Conservation (phyloP, 2,329 filamentous ascomycete species). For the Aquanectria penicillioides region DNA sequence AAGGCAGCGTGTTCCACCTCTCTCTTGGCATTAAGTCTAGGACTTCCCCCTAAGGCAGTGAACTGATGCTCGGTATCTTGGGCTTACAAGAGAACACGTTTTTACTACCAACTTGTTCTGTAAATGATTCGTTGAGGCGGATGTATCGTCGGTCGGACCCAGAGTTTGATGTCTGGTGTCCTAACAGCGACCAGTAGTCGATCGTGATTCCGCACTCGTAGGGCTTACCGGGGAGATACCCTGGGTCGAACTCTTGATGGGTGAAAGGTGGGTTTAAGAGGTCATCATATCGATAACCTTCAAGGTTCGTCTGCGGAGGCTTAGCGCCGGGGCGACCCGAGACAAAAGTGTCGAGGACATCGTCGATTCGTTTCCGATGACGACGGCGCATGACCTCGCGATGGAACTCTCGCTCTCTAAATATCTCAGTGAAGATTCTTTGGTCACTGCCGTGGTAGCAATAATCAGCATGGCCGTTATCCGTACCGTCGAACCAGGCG, state of each 20-base stretch:
- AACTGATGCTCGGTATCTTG: constrained; percentile 26
- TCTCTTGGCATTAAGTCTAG: constrained; percentile 16
- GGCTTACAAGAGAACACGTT: constrained; percentile 35
- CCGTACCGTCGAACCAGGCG: constrained; percentile 26
- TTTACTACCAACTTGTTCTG: constrained; percentile 32
- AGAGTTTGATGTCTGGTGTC: constrained; percentile 39
- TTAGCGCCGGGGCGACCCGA: constrained; percentile 32
- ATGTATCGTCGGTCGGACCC: constrained; percentile 38
- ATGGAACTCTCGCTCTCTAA: constrained; percentile 44
- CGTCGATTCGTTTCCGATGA: constrained; percentile 32
- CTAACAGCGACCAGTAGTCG: constrained; percentile 42
- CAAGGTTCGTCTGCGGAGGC: constrained; percentile 29
- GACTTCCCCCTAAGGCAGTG: constrained; percentile 19
- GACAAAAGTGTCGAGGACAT: constrained; percentile 33
- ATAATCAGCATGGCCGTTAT: constrained; percentile 12
- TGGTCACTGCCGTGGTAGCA: constrained; percentile 43
- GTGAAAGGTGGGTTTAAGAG: constrained; percentile 37
- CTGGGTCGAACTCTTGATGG: constrained; percentile 33
- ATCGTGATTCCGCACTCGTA: constrained; percentile 42
- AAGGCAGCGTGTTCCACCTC: constrained; percentile 38
- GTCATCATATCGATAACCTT: constrained; percentile 29
- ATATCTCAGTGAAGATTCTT: constrained; percentile 43
- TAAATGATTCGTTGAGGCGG: constrained; percentile 30
- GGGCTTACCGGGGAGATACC: constrained; percentile 31
- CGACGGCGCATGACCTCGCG: constrained; percentile 43